A percentile compares a stretch with the other conserved stretches of the same genome.
These are phyloP conservation scores for Beta lomatogona DNA, from an alignment of 179 eudicot species.

Conservation along the genomic window DNA sequence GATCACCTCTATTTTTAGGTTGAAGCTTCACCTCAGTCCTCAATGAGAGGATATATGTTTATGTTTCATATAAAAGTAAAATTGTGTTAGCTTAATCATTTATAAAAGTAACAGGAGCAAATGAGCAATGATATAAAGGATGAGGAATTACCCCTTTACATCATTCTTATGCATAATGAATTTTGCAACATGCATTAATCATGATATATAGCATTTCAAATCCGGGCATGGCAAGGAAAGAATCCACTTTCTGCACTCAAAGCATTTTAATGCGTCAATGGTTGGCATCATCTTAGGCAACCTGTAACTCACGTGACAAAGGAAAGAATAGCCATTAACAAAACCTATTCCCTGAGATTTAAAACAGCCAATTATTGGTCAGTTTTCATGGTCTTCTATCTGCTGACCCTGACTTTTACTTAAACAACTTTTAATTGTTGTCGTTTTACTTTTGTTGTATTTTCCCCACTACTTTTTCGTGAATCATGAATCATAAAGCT, in stretches of 20 bases:
- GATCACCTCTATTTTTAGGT: too few species aligned
- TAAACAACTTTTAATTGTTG: neutral
- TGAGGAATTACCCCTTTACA: neutral
- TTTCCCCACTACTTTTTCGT: neutral
- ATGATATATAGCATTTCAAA: conserved; percentile 7
- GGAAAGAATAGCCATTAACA: neutral
- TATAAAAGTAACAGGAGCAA: neutral
- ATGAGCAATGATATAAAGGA: neutral
- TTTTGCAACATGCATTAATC: neutral
- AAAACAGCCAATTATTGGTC: conserved; percentile 13
- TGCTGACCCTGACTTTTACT: neutral
- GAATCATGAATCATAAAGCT: conserved; percentile 7
- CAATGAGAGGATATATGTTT: too few species aligned
- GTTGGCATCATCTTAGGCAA: conserved; percentile 32
- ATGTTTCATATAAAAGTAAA: too few species aligned
- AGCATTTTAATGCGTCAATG: neutral
- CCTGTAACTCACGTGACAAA: conserved; percentile 32
- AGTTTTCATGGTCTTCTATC: neutral
- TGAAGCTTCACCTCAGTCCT: too few species aligned
- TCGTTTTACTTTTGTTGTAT: conserved; percentile 14
- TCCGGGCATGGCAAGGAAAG: conserved; percentile 23
- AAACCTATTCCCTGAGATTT: conserved; percentile 13
- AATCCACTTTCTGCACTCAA: conserved; percentile 18
- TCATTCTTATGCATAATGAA: neutral
- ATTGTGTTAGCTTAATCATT: too few species aligned